Base-by-base conservation (phyloP, 2,329 filamentous ascomycete species). In the Alternaria triticina region DNA sequence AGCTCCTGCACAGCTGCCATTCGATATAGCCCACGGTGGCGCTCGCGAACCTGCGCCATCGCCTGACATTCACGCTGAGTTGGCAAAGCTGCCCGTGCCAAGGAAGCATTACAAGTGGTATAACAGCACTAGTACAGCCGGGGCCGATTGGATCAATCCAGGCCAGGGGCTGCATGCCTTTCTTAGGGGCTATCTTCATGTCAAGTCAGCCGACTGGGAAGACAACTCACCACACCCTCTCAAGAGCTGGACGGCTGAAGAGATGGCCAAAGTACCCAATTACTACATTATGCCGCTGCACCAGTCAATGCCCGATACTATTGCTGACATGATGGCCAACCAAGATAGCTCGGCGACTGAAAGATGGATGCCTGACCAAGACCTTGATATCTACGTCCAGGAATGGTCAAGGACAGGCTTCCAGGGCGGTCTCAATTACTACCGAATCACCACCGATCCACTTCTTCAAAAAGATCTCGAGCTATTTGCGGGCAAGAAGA, bases 91-190 rank as follows among this genome's bases (percentile, higher is more conserved):
- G 1, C 75, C 82, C 2, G 83, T 85, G n/a, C 87, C 88, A 0
- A 74, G 87, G 9, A 91, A 91, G 74, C 89, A 91, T 74, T 92
- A 91, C 81, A 90, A 90, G 76, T 89, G 85, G 85, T 91, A 89
- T 76, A 89, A 89, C 69, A 86, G 86, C 3, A 84, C 83, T 3
- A 54, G 81, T 0, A 62, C 73, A 2, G 87, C 87, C 1, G 82
- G 82, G 1, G 33, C 63, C 3, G 82, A 87, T 30, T 86, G 86
- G 85, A 73, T 79, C 22, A 71, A 80, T 27, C 83, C 85, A 0
- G 70, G 79, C 1, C 84, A 87, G 61, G 86, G 87, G 3, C 80
- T 91, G 12, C 81, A 85, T n/a, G 75, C 77, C 1, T 91, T 91
- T 64, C 80, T 91, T 1, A 84, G 89, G 10, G 89, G 89, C 4